phyloP scores from a whole-genome alignment of 345 rosid species.

The Orychophragmus violaceus region DNA sequence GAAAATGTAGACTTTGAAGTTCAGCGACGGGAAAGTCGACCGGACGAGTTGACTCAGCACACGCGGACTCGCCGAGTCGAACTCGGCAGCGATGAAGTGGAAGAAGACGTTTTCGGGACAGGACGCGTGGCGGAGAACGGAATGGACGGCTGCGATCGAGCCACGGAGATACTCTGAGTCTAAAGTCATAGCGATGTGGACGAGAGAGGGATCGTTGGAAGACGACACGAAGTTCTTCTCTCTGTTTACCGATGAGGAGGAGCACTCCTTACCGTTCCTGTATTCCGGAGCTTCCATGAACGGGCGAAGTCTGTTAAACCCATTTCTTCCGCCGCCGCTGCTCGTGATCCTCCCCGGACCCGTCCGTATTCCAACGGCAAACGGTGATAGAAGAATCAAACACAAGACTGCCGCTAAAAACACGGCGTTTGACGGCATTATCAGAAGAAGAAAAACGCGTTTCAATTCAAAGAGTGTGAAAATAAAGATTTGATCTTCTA shows the following conservation, averaged over 20 bases:
- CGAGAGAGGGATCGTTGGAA: constrained; percentile 49
- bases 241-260: constrained; percentile 15
- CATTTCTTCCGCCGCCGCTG: background rate
- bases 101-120: constrained; percentile 89
- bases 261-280: constrained; percentile 76
- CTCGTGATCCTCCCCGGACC: constrained; percentile 27
- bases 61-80: constrained; percentile 86
- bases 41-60: constrained; percentile 68
- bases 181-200: constrained; percentile 92
- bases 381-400: constrained; percentile 30
- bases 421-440: constrained; percentile 28
- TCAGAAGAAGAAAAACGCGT: constrained; percentile 5
- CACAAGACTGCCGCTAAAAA: constrained; percentile 21
- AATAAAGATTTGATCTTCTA: constrained; percentile 11
- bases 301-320: constrained; percentile 23
- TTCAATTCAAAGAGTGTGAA: background rate
- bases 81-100: constrained; percentile 87
- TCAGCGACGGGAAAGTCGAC: constrained; percentile 85
- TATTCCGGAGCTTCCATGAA: constrained; percentile 89
- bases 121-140: constrained; percentile 83
- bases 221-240: constrained; percentile 13
- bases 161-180: constrained; percentile 94
- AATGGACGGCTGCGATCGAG: constrained; percentile 91
- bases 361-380: constrained; percentile 54
- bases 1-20: constrained; percentile 84